Base-by-base conservation (phyloP, 306 rosid genomes). In the Trichosanthes cucumerina region DNA sequence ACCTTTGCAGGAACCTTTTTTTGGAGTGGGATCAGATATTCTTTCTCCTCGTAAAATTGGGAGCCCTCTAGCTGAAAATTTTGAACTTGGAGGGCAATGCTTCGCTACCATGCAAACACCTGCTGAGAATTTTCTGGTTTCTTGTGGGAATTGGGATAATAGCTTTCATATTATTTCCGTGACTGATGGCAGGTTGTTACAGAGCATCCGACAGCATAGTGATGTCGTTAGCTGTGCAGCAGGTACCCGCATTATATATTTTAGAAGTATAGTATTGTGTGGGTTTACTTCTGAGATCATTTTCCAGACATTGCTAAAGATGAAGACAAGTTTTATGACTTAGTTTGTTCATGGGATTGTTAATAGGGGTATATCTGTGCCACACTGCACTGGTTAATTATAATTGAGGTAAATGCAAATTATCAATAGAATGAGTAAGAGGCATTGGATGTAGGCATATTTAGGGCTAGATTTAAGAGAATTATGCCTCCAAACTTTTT, bases 101-200 rank as follows among this genome's bases (percentile, higher is more conserved):
- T 94, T 94, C 78, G 93, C 91, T 47, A 90, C 89, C 76, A 81
- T 92, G 97, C 98, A 92, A 79, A 86, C 93, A 11, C 81, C 91
- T 56, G 81, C 91, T 0, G 97, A 94, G 84, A 94, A 88, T 58
- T 94, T 88, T 88, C 86, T 94, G 81, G 82, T 94, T 79, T 89
- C 98, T 54, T 90, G 98, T 83, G 98, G 98, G 69, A 92, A 94
- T 86, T 94, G 98, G 98, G 98, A 92, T 88, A 94, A 94, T 83
- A 94, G 98, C 85, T 94, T 94, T 86, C 98, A 92, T 87, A 87
- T 92, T 80, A 92, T 92, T 81, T 92, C 98, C 63, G 83, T 94
- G 62, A 86, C 83, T 26, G 98, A 94, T 83, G 97, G 98, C 79
- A 87, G 95, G 86, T 87, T 94, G 90, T 90, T 94, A 65, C 98